Conservation (phyloP, 805 yeast genomes). For the Sugiyamaella marilandica region DNA sequence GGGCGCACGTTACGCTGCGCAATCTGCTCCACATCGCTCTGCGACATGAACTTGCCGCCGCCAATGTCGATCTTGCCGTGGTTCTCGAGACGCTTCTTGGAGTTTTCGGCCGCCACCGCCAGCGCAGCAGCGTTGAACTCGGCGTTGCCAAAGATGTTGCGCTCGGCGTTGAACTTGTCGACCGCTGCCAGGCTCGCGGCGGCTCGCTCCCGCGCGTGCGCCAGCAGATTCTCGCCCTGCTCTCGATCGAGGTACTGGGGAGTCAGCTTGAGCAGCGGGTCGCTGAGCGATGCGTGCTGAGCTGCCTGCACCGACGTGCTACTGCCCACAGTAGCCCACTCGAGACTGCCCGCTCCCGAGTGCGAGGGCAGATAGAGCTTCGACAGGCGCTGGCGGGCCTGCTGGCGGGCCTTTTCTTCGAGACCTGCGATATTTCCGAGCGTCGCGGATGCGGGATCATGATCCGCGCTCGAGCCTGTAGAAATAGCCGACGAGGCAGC, state of each 20-base stretch:
- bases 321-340: constrained; percentile 21
- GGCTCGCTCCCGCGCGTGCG: constrained; percentile 51
- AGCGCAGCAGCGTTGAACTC: constrained; percentile 69
- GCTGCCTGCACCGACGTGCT: constrained; percentile 18
- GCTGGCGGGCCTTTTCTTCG: constrained; percentile 30
- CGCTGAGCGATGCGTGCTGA: constrained; percentile 12
- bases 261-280: constrained; percentile 16
- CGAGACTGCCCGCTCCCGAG: constrained; percentile 17
- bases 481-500: constrained; percentile 5
- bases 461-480: not conserved
- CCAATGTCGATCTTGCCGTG: constrained; percentile 69
- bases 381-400: constrained; percentile 29
- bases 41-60: constrained; percentile 77
- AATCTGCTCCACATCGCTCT: constrained; percentile 68
- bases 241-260: constrained; percentile 16
- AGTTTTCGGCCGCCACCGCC: constrained; percentile 66
- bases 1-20: constrained; percentile 81
- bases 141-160: constrained; percentile 42
- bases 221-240: constrained; percentile 39
- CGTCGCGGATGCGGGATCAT: not conserved
- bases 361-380: constrained; percentile 22
- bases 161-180: constrained; percentile 39
- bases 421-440: constrained; percentile 20
- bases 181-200: constrained; percentile 37
- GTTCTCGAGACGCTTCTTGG: constrained; percentile 50